phyloP scores from a whole-genome alignment of 176 grass and related monocot genomes.

The Carex parvula region DNA sequence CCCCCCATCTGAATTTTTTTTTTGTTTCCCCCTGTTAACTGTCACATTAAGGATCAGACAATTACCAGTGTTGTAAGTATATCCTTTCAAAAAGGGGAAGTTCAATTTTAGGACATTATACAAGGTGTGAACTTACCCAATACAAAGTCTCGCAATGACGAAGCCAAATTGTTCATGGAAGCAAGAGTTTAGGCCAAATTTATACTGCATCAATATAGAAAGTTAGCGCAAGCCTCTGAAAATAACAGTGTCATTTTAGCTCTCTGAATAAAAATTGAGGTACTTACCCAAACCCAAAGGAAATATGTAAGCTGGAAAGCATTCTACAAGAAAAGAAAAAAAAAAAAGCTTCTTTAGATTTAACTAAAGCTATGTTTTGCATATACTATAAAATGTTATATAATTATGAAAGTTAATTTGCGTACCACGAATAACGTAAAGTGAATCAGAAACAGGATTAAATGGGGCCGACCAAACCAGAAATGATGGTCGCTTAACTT shows the following conservation, averaged over 20 bases:
- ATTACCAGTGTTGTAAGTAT: not conserved
- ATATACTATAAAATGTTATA: not conserved
- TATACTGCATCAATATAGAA: conserved; percentile 47
- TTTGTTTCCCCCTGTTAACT: no score
- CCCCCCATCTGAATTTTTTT: no score
- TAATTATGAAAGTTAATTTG: not conserved
- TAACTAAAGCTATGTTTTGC: not conserved
- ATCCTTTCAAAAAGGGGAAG: not conserved
- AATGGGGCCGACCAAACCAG: conserved; percentile 67
- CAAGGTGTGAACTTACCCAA: conserved; percentile 43
- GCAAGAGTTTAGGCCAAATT: conserved; percentile 64
- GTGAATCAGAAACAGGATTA: conserved; percentile 78
- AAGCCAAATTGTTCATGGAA: conserved; percentile 48
- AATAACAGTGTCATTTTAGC: not conserved
- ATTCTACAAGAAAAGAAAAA: conserved; percentile 52
- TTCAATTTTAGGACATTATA: not conserved
- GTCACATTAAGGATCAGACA: not conserved
- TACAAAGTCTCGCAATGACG: conserved; percentile 61
- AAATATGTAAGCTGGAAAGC: conserved; percentile 81
- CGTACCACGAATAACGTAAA: conserved; percentile 78
- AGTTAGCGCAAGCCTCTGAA: not conserved
- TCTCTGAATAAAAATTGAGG: not conserved
- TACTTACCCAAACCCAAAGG: conserved; percentile 82
- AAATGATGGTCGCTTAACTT: conserved; percentile 77
- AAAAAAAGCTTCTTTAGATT: conserved; percentile 12